These are phyloP conservation scores for Vitis cinerea DNA, from an alignment of 164 flowering plant genomes.

Conservation along the genomic window DNA sequence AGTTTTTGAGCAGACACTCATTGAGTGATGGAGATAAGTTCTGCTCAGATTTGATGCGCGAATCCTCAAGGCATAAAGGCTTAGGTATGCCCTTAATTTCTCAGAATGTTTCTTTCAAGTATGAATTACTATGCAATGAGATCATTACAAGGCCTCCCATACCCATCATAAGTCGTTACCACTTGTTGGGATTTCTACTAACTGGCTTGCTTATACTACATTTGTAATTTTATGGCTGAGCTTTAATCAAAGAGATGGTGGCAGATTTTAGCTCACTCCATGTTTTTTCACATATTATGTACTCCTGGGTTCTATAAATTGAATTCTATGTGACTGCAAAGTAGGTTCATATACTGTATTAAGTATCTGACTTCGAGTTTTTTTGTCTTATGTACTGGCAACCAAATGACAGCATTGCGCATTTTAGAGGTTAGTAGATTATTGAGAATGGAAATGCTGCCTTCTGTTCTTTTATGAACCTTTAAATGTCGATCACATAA, in stretches of 20 bases:
- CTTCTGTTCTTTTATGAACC: not conserved
- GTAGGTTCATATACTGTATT: not conserved
- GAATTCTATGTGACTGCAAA: too few relatives aligned
- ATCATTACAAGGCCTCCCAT: too few relatives aligned
- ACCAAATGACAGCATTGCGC: slow-evolving; percentile 58
- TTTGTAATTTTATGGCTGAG: too few relatives aligned
- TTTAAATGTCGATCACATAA: not conserved
- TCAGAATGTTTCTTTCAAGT: not conserved
- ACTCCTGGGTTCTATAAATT: too few relatives aligned
- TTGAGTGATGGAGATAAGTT: slow-evolving; percentile 83
- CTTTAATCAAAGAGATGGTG: too few relatives aligned
- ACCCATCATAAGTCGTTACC: too few relatives aligned
- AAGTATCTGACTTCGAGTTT: not conserved
- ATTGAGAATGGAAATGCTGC: not conserved
- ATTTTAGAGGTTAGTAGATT: slow-evolving; percentile 70
- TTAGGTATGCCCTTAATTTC: slow-evolving; percentile 45
- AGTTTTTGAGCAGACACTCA: slow-evolving; percentile 58
- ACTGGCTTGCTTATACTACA: too few relatives aligned
- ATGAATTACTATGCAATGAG: too few relatives aligned
- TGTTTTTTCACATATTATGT: too few relatives aligned
- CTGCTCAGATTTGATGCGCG: slow-evolving; percentile 73
- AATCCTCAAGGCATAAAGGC: slow-evolving; percentile 69
- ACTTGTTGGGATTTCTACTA: too few relatives aligned
- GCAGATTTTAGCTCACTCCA: too few relatives aligned
- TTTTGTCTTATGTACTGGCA: not conserved